phyloP scores from a whole-genome alignment of 148 eudicot species.

The Vaccinium corymbosum region DNA sequence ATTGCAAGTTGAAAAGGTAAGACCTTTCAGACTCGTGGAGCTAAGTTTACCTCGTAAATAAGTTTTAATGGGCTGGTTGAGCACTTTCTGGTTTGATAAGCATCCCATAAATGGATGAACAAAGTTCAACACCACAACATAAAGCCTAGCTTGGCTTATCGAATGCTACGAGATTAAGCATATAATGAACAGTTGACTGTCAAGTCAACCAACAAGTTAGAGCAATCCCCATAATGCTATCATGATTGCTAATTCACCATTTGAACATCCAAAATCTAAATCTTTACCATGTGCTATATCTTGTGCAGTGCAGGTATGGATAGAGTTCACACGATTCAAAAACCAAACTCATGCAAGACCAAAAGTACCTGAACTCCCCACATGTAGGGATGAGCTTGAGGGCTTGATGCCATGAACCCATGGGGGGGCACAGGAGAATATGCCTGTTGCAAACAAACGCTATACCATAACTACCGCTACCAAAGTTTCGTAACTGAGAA shows the following conservation, averaged over 20 bases:
- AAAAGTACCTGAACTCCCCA: conserved; percentile 94
- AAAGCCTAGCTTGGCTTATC: background rate
- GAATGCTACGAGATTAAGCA: background rate
- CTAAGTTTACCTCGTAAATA: background rate
- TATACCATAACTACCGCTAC: background rate
- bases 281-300: background rate
- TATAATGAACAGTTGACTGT: background rate
- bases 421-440: conserved; percentile 92
- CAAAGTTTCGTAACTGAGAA: conserved; percentile 15
- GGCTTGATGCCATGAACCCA: conserved; percentile 79
- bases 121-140: background rate
- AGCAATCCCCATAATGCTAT: background rate
- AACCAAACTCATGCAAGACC: background rate
- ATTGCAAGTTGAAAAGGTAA: background rate
- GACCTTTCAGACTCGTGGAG: background rate
- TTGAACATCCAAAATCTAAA: background rate
- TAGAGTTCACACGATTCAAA: background rate
- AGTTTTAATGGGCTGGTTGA: background rate
- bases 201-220: background rate
- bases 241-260: background rate
- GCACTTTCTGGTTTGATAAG: background rate
- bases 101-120: background rate
- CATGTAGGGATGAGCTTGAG: conserved; percentile 98
- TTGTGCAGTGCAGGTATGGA: background rate
- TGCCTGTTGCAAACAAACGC: conserved; percentile 48